Base-by-base conservation (phyloP, 2,329 filamentous ascomycete species). In the Trichoderma pleuroti region DNA sequence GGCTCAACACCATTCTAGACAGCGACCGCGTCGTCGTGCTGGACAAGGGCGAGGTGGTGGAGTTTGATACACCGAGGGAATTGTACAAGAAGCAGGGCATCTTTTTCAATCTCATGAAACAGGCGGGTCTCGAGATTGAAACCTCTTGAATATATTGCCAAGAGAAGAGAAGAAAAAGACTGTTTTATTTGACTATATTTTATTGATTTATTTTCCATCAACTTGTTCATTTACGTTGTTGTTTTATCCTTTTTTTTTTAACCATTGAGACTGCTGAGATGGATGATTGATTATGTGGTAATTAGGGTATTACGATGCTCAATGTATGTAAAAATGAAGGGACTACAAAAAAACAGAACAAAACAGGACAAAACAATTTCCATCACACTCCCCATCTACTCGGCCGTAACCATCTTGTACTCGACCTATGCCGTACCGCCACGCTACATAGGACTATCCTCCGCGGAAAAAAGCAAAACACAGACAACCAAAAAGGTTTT, bases 1-100 rank as follows among this genome's bases (percentile, higher is more conserved):
- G 96, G 69, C 97, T 99, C 84, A 98, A 98, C 83, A 99, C 96
- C 12, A 98, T 99, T 76, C 87, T 99, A 34, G 90, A 92, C 80
- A 89, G 87, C 72, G 95, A 99, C 82, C 90, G 94, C 64, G 96
- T 99, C 73, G 91, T 99, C 42, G 96, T 99, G 63, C 88, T 99
- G 7, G 94, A 98, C 78, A 92, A 92, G 81, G 96, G 96, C 56
- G 88, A 90, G 76, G 94, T 99, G 54, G 92, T 91, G 63, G 96
- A 99, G 81, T 99, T 98, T 81, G 96, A 97, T 80, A 93, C 91
- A 8, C 96, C 96, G 2, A 85, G 88, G 49, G 90, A 91, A 73
- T 85, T 99, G 71, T 88, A 97, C 73, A 89, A 89, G 80, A 86
- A 87, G 77, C 89, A 89, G 78, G 90, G 95, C 2, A 81, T 93